A percentile compares a stretch with the other conserved stretches of the same genome.
Conservation (phyloP, 78 protist species). For the Ministeria vibrans region DNA sequence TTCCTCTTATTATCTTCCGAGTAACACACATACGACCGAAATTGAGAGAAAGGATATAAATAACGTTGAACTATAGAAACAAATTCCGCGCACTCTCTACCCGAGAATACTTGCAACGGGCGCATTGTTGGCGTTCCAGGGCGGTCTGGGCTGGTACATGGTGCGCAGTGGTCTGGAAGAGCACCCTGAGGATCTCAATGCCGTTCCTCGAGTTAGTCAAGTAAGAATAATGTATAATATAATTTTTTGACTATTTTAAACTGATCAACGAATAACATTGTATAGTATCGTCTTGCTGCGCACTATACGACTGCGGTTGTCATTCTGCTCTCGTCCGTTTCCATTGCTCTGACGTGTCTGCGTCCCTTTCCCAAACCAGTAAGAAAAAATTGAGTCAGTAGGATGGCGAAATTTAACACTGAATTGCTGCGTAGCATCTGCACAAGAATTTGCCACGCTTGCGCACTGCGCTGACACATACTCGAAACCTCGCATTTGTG, state of each 20-base stretch:
- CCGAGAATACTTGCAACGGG: neutral
- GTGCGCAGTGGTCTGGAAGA: conserved; percentile 79
- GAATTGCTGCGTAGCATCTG: neutral
- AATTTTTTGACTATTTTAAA: no score
- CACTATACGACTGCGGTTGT: conserved; percentile 78
- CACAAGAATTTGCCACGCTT: neutral
- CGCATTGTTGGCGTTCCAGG: conserved; percentile 33
- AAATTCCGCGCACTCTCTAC: conserved; percentile 16
- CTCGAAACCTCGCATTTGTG: neutral
- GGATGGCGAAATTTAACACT: no score
- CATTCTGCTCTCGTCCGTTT: conserved; percentile 48
- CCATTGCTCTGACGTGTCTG: no score
- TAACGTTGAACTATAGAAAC: neutral
- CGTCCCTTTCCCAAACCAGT: no score
- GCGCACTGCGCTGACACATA: neutral
- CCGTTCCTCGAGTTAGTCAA: conserved; percentile 55
- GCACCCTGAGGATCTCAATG: neutral
- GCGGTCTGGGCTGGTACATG: conserved; percentile 91
- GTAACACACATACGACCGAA: neutral
- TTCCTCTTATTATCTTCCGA: neutral
- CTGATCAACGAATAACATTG: no score
- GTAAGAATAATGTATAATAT: no score
- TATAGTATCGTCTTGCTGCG: conserved; percentile 82
- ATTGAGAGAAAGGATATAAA: neutral
- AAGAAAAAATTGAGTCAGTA: no score